Percentiles rank a stretch among this genome's conserved stretches.
Evolutionary conservation across 139 green algal genomes (phyloP).

Genomic region (Coelastrella sp.): DNA sequence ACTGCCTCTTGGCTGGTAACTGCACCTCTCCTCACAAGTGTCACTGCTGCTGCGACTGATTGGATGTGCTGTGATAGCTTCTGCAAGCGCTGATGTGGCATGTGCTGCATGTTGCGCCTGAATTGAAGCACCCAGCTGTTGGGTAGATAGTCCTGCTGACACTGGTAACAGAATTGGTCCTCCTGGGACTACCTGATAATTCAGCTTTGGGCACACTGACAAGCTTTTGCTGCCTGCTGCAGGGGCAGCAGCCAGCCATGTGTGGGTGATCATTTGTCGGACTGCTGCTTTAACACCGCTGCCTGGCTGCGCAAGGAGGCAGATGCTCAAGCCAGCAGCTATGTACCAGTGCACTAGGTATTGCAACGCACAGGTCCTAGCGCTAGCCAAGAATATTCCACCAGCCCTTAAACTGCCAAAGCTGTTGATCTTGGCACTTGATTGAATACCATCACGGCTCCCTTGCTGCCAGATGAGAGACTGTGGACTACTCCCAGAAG

Average conservation of each 20-base stretch:
- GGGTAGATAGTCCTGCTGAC: neutral
- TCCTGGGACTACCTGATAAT: neutral
- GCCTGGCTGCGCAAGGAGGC: neutral
- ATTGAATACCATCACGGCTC: too few relatives aligned
- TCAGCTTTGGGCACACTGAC: neutral
- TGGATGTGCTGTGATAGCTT: neutral
- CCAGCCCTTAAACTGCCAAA: neutral
- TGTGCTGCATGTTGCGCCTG: neutral
- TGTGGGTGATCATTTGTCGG: neutral
- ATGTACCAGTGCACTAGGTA: neutral
- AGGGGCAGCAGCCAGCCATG: neutral
- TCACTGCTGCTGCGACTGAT: neutral
- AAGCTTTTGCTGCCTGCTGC: neutral
- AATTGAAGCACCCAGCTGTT: neutral
- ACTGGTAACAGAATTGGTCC: neutral
- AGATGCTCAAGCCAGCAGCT: neutral
- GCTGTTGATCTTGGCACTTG: too few relatives aligned
- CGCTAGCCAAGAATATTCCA: neutral
- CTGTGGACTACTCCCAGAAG: too few relatives aligned
- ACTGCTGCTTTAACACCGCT: neutral
- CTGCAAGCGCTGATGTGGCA: neutral
- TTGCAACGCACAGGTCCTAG: conserved; percentile 21
- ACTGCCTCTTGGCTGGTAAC: neutral
- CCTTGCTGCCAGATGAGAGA: too few relatives aligned
- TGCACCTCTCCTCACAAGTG: neutral